Base-by-base conservation (phyloP, 2,329 filamentous ascomycete species). In the Monilinia laxa region DNA sequence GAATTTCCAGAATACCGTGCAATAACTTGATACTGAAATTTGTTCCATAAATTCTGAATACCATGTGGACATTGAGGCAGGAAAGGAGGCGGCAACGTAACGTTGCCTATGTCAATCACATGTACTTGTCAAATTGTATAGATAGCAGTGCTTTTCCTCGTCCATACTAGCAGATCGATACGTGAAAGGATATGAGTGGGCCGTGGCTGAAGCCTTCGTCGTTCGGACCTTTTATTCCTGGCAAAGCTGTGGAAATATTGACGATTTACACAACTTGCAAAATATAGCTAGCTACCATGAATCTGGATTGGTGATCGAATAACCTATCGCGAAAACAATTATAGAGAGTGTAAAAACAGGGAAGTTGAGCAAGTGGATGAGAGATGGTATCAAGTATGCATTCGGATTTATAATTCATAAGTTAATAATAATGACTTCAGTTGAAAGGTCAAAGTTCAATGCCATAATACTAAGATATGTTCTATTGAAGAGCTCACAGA, bases 201-300 rank as follows among this genome's bases (percentile, higher is more conserved):
- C 12, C 40, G 40, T 42, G 45, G 58, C 58, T 38, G 53, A 38
- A 55, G 20, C 11, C 23, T 16, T 35, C n/a, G 12, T 47, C 28
- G 20, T 18, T n/a, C 35, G 45, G 57, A 25, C 20, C 42, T 31
- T 31, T 60, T 31, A 20, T 60, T 51, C 57, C 57, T 51, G 35
- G 45, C 35, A 31, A 51, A 25, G 5, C 31, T 45, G 35, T 11
- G 3, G 12, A 14, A 49, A 60, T 60, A 3, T 49, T 20, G 20
- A 49, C 49, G 40, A 59, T 47, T 47, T 59, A 11, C 25, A 58
- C 45, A 14, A n/a, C 40, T n/a, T 12, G 10, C 10, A 16, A 42
- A 38, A 16, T 35, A 18, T 3, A 35, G 16, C 20, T 35, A 11
- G 23, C 20, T 35, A 11, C 42, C 14, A 49, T 60, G 12, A 18